Conservation (phyloP, 164 flowering plant genomes). For the Nelumbo lutea region DNA sequence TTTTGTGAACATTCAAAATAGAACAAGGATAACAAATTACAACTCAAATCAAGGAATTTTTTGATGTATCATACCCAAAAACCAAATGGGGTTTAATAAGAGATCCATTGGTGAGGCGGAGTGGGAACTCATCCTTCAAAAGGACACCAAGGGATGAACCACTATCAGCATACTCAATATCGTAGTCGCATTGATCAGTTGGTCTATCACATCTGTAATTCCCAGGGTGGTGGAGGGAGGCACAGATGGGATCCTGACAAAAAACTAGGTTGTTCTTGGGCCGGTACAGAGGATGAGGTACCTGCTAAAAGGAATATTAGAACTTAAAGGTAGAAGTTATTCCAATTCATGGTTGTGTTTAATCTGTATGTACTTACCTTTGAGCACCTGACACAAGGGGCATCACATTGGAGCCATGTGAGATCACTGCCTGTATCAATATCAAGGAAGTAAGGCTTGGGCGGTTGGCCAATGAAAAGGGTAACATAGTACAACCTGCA, state of each 20-base stretch:
- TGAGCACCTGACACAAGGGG: constrained; percentile 68
- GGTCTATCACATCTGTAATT: constrained; percentile 43
- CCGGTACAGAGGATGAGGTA: constrained; percentile 68
- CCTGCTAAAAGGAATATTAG: constrained; percentile 33
- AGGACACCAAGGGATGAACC: constrained; percentile 86
- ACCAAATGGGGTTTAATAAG: constrained; percentile 44
- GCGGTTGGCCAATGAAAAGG: constrained; percentile 57
- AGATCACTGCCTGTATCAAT: constrained; percentile 97
- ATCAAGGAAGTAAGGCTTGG: constrained; percentile 82
- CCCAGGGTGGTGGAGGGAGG: constrained; percentile 37
- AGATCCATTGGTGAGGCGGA: constrained; percentile 50
- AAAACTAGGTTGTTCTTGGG: constrained; percentile 58
- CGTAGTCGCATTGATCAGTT: constrained; percentile 75
- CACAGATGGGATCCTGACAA: constrained; percentile 67
- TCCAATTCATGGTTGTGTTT: neutral
- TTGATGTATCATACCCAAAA: constrained; percentile 43
- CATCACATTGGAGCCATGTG: constrained; percentile 96
- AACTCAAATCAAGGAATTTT: no score
- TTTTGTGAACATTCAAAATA: neutral
- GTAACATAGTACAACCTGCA: constrained; percentile 67
- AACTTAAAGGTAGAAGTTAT: no score
- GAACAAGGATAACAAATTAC: neutral
- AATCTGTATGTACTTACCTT: constrained; percentile 31
- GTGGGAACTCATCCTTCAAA: constrained; percentile 47
- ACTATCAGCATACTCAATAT: constrained; percentile 85